Percentiles rank a stretch among this genome's conserved stretches.
These are phyloP conservation scores for Arabis hirsuta DNA, from an alignment of 345 rosid genomes.

Conservation along the genomic window DNA sequence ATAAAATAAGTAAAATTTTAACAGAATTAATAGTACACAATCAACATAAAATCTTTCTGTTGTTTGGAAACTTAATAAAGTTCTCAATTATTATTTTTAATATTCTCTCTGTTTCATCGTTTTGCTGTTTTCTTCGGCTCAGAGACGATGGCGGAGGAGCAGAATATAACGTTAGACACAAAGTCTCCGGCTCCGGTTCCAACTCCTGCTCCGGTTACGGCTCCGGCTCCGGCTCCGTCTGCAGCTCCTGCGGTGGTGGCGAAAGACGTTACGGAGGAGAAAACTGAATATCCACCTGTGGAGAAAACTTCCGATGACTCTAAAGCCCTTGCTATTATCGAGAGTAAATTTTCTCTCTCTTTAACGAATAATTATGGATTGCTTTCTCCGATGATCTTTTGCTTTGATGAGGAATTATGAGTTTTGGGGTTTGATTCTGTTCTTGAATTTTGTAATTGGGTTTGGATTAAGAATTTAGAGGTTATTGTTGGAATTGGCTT, in stretches of 20 bases:
- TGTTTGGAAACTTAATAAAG: slow-evolving; percentile 3
- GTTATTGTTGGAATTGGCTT: slow-evolving; percentile 16
- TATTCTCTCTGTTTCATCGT: background rate
- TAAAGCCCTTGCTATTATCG: slow-evolving; percentile 63
- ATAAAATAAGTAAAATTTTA: background rate
- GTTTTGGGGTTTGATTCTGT: background rate
- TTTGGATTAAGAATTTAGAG: background rate
- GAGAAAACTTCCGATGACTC: slow-evolving; percentile 51
- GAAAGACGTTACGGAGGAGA: slow-evolving; percentile 44
- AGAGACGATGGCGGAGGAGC: slow-evolving; percentile 35
- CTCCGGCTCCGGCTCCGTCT: slow-evolving; percentile 15
- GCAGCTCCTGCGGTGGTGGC: slow-evolving; percentile 37
- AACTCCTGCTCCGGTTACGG: slow-evolving; percentile 17
- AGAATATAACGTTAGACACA: slow-evolving; percentile 9
- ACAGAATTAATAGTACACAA: background rate
- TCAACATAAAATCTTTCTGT: background rate
- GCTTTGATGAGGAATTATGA: background rate
- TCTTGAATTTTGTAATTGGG: background rate
- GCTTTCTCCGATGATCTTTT: background rate
- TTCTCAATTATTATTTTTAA: background rate
- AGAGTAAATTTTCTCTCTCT: slow-evolving; percentile 51
- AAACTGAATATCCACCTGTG: slow-evolving; percentile 32
- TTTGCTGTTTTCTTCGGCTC: slow-evolving; percentile 10
- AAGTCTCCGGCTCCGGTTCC: slow-evolving; percentile 52
- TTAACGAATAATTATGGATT: background rate